Percentiles rank a stretch among this genome's conserved stretches.
Evolutionary conservation across 208 protist genomes (phyloP).

Genomic region (Novymonas esmeraldas): DNA sequence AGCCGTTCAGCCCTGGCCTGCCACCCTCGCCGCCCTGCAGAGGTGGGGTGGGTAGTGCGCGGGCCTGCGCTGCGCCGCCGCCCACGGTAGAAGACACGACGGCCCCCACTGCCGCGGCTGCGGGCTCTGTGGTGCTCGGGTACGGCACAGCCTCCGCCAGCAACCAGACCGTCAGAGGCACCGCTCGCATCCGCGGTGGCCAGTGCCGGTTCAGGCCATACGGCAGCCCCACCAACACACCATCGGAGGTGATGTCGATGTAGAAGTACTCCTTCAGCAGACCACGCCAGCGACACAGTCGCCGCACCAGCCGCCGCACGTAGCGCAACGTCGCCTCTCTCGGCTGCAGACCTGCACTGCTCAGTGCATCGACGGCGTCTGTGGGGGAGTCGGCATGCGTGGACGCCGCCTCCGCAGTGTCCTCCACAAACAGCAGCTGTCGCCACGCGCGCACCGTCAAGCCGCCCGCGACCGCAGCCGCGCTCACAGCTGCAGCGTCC

Average conservation of each 20-base stretch:
- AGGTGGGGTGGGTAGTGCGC: neutral
- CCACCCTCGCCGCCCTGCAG: neutral
- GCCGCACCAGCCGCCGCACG: conserved; percentile 49
- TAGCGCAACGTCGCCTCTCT: conserved; percentile 26
- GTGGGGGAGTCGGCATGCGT: too few species aligned
- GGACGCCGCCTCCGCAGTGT: too few species aligned
- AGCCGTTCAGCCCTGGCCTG: neutral
- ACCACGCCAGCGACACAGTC: conserved; percentile 56
- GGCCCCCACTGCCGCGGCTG: too few species aligned
- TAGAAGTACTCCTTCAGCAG: conserved; percentile 88
- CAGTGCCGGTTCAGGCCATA: conserved; percentile 66
- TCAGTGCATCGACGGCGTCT: too few species aligned
- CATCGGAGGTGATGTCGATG: conserved; percentile 56
- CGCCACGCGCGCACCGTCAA: conserved; percentile 17
- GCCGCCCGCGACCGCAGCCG: conserved; percentile 14
- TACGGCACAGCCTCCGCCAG: conserved; percentile 77
- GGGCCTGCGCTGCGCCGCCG: neutral
- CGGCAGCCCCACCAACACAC: conserved; percentile 54
- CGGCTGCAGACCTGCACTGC: conserved; percentile 17
- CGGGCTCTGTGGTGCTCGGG: conserved; percentile 9
- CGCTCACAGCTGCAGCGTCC: conserved; percentile 12
- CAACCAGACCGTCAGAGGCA: conserved; percentile 69
- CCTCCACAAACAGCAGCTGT: conserved; percentile 14
- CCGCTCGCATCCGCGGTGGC: conserved; percentile 63
- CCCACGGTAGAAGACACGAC: neutral